Conservation (phyloP, 1,139 yeast species). For the Taiozyma sp. region DNA sequence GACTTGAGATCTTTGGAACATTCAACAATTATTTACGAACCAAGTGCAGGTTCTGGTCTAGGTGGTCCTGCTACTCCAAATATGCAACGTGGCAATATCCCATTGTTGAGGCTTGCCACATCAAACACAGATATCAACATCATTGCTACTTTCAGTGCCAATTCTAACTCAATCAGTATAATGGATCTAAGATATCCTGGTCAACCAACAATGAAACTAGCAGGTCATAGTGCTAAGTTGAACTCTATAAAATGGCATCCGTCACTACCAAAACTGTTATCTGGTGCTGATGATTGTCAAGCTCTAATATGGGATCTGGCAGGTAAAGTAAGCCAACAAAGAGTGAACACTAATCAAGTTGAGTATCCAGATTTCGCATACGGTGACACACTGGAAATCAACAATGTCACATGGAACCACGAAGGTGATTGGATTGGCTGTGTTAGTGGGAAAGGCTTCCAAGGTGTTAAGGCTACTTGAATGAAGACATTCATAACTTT, state of each 20-base stretch:
- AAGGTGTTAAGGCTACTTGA: constrained; percentile 46
- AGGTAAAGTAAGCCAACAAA: constrained; percentile 7
- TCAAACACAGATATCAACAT: constrained; percentile 76
- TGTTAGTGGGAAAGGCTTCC: constrained; percentile 75
- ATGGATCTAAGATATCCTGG: constrained; percentile 91
- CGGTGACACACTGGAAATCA: constrained; percentile 62
- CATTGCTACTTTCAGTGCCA: constrained; percentile 75
- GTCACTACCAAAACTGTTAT: constrained; percentile 52
- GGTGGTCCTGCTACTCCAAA: constrained; percentile 6
- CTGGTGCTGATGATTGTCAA: constrained; percentile 91
- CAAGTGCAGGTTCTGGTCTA: constrained; percentile 24
- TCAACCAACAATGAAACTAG: constrained; percentile 60
- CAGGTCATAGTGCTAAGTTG: constrained; percentile 62
- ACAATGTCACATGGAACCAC: constrained; percentile 70
- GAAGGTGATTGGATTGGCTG: constrained; percentile 79
- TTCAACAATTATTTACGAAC: constrained; percentile 90
- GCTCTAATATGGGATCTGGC: constrained; percentile 77
- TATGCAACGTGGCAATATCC: constrained; percentile 27
- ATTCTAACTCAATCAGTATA: constrained; percentile 59
- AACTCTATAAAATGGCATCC: constrained; percentile 89
- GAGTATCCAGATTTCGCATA: constrained; percentile 49
- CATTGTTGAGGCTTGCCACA: constrained; percentile 70
- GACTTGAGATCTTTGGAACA: constrained; percentile 88
- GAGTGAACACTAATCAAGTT: constrained; percentile 1
- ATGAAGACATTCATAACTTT: neutral